Percentiles rank a stretch among this genome's conserved stretches.
These are phyloP conservation scores for Vitis hybrid DNA, from an alignment of 177 flowering plant species.

Conservation along the genomic window DNA sequence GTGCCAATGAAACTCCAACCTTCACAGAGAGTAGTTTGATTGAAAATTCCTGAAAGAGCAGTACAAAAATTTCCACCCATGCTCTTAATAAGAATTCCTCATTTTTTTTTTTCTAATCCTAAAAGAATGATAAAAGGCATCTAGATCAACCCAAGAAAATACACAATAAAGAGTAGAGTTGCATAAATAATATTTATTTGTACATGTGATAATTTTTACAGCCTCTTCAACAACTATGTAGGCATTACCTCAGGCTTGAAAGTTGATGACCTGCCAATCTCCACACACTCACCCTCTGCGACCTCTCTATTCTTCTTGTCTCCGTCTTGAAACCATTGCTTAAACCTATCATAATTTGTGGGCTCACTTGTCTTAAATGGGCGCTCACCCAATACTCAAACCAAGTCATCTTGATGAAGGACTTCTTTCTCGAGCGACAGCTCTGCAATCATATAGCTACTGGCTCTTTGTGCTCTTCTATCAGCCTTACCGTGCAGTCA, in stretches of 20 bases:
- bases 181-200: too few relatives aligned
- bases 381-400: constrained; percentile 70
- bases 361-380: constrained; percentile 67
- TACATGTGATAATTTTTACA: neutral
- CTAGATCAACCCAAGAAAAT: too few relatives aligned
- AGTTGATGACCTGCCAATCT: constrained; percentile 41
- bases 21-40: too few relatives aligned
- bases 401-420: constrained; percentile 82
- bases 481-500: constrained; percentile 50
- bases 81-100: too few relatives aligned
- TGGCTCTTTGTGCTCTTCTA: constrained; percentile 72
- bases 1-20: too few relatives aligned
- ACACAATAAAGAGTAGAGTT: too few relatives aligned
- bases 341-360: constrained; percentile 77
- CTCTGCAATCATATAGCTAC: constrained; percentile 79
- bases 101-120: too few relatives aligned
- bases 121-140: too few relatives aligned
- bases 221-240: constrained; percentile 17
- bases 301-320: constrained; percentile 29
- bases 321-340: constrained; percentile 58
- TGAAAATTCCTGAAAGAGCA: too few relatives aligned
- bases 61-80: too few relatives aligned
- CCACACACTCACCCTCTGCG: constrained; percentile 20
- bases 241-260: constrained; percentile 57
- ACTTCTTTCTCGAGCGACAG: constrained; percentile 84